phyloP scores from a whole-genome alignment of 2,329 filamentous ascomycete species.

The Catunica adiposa region DNA sequence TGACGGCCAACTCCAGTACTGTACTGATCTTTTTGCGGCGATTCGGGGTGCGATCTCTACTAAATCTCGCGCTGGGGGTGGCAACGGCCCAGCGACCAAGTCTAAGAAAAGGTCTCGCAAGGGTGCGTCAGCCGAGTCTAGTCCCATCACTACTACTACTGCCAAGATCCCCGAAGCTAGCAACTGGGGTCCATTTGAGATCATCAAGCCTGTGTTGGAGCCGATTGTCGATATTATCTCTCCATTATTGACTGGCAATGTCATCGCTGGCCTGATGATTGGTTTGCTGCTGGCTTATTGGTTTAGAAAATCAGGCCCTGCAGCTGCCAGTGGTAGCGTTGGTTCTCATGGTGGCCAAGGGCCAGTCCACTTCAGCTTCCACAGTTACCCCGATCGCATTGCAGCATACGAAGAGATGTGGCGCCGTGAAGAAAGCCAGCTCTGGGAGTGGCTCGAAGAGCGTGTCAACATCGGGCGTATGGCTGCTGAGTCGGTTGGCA shows the following conservation, averaged over 20 bases:
- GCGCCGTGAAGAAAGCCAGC: conserved; percentile 67
- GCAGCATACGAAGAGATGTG: conserved; percentile 89
- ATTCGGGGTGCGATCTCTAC: conserved; percentile 58
- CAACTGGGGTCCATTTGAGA: conserved; percentile 70
- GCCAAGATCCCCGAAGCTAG: conserved; percentile 25
- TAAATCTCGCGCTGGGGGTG: conserved; percentile 36
- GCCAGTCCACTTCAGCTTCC: conserved; percentile 22
- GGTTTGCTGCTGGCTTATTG: conserved; percentile 59
- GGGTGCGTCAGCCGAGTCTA: conserved; percentile 29
- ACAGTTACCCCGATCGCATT: conserved; percentile 45
- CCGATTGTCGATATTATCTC: conserved; percentile 53
- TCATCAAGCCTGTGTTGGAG: conserved; percentile 50
- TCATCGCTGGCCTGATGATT: conserved; percentile 58
- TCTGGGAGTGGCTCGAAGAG: conserved; percentile 91
- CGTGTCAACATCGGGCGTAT: conserved; percentile 55
- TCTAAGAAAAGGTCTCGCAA: conserved; percentile 47
- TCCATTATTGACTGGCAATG: conserved; percentile 58
- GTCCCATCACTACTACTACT: conserved; percentile 23
- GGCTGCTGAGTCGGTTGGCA: conserved; percentile 19
- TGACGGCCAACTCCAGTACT: conserved; percentile 73
- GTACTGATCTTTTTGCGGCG: conserved; percentile 59
- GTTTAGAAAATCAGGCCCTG: conserved; percentile 27
- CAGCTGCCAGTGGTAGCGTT: background rate
- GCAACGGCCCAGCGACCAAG: conserved; percentile 32
- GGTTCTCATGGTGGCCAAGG: conserved; percentile 24